Evolutionary conservation across 1,284 basidiomycete genomes (phyloP), one percentile per base, ranked within the genome.

Genomic region (Sutorius eximius): DNA sequence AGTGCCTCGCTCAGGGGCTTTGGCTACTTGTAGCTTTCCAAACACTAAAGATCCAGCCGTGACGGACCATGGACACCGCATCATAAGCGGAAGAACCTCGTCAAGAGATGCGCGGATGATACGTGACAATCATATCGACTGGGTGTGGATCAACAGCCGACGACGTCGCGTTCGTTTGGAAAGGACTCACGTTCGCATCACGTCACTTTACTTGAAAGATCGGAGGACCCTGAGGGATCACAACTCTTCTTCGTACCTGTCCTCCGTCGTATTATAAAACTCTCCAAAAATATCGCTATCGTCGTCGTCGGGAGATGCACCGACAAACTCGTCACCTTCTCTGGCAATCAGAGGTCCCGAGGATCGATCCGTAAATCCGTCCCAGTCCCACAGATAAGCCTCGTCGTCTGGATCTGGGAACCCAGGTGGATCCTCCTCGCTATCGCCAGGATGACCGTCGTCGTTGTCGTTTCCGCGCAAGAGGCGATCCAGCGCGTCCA

Each of bases 401-500:
- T 45, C 49, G 11, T 51, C 10, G 3, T 53, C 55, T 42, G 44
- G 18, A 50, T 68, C 61, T 7, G 48, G 49, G 22, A 53, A 52
- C 30, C 53, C 53, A 38, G n/a, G 13, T 15, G 9, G 29, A 29
- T 45, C 56, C 12, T 59, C 53, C 13, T 68, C 48, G 30, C 41
- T 3, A n/a, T 2, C 29, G 27, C 40, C 45, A 48, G 24, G 24
- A 27, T 27, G 24, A 5, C 24, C 24, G 24, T 54, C 52, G n/a
- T 30, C 40, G 4, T 64, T 56, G 2, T 12, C 56, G 44, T 50
- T 40, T 52, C 41, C 59, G 18, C 55, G 62, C 18, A 77, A 59
- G 33, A 77, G 53, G 38, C 66, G 64, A 12, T 65, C 64, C 30
- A 78, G 59, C 32, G 66, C 73, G 46, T 73, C 70, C 73, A 75